A percentile compares a stretch with the other conserved stretches of the same genome.
phyloP scores from a whole-genome alignment of 2,329 filamentous ascomycete species.

The Pseudogymnoascus destructans region DNA sequence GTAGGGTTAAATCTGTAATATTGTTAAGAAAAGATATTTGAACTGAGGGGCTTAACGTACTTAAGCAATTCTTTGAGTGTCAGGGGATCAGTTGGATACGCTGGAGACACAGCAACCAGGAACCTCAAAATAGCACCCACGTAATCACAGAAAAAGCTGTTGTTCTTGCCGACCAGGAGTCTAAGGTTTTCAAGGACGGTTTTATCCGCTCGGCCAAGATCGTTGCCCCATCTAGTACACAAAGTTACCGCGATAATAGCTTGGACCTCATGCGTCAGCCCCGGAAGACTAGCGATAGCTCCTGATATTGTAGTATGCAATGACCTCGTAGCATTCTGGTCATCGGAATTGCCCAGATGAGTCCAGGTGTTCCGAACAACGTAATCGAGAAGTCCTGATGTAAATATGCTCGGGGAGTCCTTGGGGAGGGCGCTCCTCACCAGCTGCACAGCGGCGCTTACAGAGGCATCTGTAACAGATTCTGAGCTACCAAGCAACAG shows the following conservation, averaged over 20 bases:
- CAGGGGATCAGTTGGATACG: slow-evolving; percentile 11
- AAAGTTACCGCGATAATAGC: slow-evolving; percentile 58
- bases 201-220: slow-evolving; percentile 37
- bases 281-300: slow-evolving; percentile 50
- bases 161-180: slow-evolving; percentile 18
- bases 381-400: slow-evolving; percentile 32
- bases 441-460: neutral
- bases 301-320: slow-evolving; percentile 61
- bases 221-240: slow-evolving; percentile 61
- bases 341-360: slow-evolving; percentile 35
- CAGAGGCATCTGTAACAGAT: slow-evolving; percentile 27
- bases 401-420: slow-evolving; percentile 31
- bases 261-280: slow-evolving; percentile 58
- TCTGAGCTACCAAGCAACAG: slow-evolving; percentile 27
- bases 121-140: slow-evolving; percentile 19
- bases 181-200: slow-evolving; percentile 18
- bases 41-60: neutral
- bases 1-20: slow-evolving; percentile 15
- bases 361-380: slow-evolving; percentile 39
- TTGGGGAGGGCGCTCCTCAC: slow-evolving; percentile 18
- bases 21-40: slow-evolving; percentile 5
- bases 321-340: slow-evolving; percentile 50
- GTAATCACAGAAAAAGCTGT: slow-evolving; percentile 25
- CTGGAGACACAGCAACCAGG: slow-evolving; percentile 13
- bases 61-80: neutral